phyloP scores from a whole-genome alignment of 805 yeast genomes.

The Tanozyma kutaoensis region DNA sequence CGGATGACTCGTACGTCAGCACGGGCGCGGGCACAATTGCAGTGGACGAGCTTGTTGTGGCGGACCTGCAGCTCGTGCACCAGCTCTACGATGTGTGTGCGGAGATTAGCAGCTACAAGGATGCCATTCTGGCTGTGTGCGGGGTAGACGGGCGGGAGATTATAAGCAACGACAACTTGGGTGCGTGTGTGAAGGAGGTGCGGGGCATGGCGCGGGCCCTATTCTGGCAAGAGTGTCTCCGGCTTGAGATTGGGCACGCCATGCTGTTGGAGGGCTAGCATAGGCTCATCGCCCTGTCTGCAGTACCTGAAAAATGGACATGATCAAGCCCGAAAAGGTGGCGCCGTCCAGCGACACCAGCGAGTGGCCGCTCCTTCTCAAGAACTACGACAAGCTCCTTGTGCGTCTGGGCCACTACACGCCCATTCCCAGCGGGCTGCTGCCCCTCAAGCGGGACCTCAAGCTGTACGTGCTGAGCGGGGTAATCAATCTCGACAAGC shows the following conservation, averaged over 20 bases:
- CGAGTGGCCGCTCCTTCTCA: constrained; percentile 90
- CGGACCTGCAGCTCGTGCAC: constrained; percentile 16
- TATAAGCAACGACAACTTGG: constrained; percentile 18
- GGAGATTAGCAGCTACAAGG: constrained; percentile 59
- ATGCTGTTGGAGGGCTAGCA: constrained; percentile 10
- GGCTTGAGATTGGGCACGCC: constrained; percentile 14
- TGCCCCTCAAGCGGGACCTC: constrained; percentile 90
- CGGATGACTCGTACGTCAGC: too few relatives aligned
- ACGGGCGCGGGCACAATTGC: not conserved
- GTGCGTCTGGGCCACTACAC: constrained; percentile 97
- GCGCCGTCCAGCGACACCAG: constrained; percentile 76
- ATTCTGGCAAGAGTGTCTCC: constrained; percentile 26
- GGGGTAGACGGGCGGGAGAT: too few relatives aligned
- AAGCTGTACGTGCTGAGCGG: constrained; percentile 86
- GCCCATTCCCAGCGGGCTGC: constrained; percentile 90
- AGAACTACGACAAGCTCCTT: constrained; percentile 84
- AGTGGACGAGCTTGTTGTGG: not conserved
- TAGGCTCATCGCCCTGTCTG: too few relatives aligned
- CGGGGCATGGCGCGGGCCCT: constrained; percentile 24
- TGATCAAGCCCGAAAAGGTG: constrained; percentile 80
- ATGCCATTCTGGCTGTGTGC: too few relatives aligned
- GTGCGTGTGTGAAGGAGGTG: constrained; percentile 19
- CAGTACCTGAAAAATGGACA: constrained; percentile 19
- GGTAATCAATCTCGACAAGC: constrained; percentile 94
- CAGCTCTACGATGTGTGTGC: constrained; percentile 56